Evolutionary conservation across 768 basidiomycete species (phyloP), one percentile per base, ranked within the genome.

Genomic region (Filobasidium floriforme): DNA sequence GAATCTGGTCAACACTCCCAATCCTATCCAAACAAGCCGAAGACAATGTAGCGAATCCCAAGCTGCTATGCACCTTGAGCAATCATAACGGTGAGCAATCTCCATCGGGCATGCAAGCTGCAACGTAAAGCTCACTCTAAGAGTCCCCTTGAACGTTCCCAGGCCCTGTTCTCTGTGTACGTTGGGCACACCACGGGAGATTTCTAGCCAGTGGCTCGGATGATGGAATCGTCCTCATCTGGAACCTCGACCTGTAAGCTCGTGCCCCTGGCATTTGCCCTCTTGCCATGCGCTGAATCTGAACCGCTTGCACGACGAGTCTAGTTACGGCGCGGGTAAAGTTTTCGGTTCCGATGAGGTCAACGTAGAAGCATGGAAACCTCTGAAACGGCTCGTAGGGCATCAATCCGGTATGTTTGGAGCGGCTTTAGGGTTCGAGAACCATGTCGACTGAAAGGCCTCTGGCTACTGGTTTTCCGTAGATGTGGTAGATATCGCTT

Each of bases 331-430:
- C 24, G 85, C 85, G 62, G 89, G 92, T 19, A 90, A 88, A 77
- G 87, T 93, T 4, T 97, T 90, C 86, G 94, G 94, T 12, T 88
- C 90, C 24, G 90, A 91, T 70, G 96, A 98, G 73, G 85, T 93
- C 69, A 99, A 99, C 75, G 84, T 96, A 5, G 96, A 99, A 79
- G 90, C 88, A 28, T 99, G 96, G 96, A 97, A 93, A 75, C 89
- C 92, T 5, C 76, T 94, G 74, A 89, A 90, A 71, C 84, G 93
- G 43, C 81, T 99, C 12, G 90, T 90, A 24, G 96, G 92, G 0
- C 96, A 99, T 75, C 89, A 91, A 67, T 93, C 92, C 71, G 94
- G 93, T 92, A 63, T 69, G 84, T 81, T 6, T 43, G 10, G 2
- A 11, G n/a, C n/a, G n/a, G n/a, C n/a, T n/a, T 18, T 55, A 49